These are phyloP conservation scores for Mycena latifolia DNA, from an alignment of 768 basidiomycete genomes.

Conservation along the genomic window DNA sequence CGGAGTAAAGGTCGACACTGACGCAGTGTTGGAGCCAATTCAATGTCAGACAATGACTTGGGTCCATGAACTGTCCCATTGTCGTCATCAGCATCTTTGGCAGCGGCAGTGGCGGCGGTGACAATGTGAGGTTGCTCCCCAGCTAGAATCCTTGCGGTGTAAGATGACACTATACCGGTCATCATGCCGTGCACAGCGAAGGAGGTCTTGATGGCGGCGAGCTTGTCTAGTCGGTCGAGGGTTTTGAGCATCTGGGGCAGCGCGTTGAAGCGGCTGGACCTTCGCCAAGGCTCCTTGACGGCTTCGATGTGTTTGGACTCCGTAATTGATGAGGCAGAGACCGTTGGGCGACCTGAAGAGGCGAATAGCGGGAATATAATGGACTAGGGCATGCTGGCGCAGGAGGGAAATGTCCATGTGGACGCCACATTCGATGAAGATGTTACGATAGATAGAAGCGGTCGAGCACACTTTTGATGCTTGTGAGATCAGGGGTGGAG, in stretches of 20 bases:
- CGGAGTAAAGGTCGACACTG: neutral
- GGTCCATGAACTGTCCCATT: slow-evolving; percentile 28
- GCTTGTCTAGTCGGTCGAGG: slow-evolving; percentile 43
- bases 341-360: slow-evolving; percentile 45
- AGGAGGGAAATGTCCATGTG: neutral
- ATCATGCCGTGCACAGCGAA: neutral
- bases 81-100: slow-evolving; percentile 12
- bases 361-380: slow-evolving; percentile 23
- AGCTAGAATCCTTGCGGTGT: neutral
- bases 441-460: neutral
- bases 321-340: slow-evolving; percentile 50
- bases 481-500: neutral
- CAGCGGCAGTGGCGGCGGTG: neutral
- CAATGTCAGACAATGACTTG: slow-evolving; percentile 21
- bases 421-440: neutral
- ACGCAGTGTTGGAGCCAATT: slow-evolving; percentile 29
- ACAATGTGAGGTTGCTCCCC: neutral
- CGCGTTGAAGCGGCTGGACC: slow-evolving; percentile 40
- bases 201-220: neutral
- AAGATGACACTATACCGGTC: neutral
- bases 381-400: neutral
- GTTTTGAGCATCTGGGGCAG: slow-evolving; percentile 48
- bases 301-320: slow-evolving; percentile 50
- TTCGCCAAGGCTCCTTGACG: slow-evolving; percentile 48
- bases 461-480: neutral